Conservation (phyloP, 2,329 filamentous ascomycete genomes). For the Byssoonygena ceratinophila region DNA sequence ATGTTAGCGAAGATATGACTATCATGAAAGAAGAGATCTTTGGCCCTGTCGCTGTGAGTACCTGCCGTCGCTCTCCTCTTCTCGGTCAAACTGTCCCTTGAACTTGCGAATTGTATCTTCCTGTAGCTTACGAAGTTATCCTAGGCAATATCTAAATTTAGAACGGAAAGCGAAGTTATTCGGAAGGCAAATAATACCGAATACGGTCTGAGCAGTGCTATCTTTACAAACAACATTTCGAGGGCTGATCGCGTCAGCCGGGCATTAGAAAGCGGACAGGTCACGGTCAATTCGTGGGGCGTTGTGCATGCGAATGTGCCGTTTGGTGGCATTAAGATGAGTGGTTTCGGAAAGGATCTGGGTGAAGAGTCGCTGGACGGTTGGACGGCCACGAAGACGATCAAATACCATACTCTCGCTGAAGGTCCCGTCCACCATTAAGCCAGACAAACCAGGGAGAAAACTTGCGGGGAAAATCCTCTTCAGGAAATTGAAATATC, state of each 20-base stretch:
- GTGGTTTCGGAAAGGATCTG: conserved; percentile 45
- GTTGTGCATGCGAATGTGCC: conserved; percentile 31
- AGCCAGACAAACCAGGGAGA: background rate
- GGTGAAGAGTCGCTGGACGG: conserved; percentile 45
- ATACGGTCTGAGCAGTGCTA: conserved; percentile 32
- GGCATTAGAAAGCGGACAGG: conserved; percentile 33
- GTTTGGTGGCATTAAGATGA: conserved; percentile 42
- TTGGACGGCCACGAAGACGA: conserved; percentile 20
- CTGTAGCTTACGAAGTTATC: background rate
- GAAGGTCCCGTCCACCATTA: background rate
- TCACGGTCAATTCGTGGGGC: conserved; percentile 33
- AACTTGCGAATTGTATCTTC: background rate
- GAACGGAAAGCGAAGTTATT: conserved; percentile 29
- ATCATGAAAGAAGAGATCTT: conserved; percentile 36
- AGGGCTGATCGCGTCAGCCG: conserved; percentile 31
- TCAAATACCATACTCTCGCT: conserved; percentile 3
- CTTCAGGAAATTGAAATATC: background rate
- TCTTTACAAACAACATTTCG: conserved; percentile 33
- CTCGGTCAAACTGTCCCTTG: background rate
- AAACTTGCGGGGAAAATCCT: background rate
- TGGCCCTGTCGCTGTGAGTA: conserved; percentile 29
- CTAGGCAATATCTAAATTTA: conserved; percentile 25
- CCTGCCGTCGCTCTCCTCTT: background rate
- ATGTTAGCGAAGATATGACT: conserved; percentile 27
- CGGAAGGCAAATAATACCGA: conserved; percentile 31